Evolutionary conservation across 2,329 filamentous ascomycete genomes (phyloP), one percentile per base, ranked within the genome.

Genomic region (Penicillium janthinellum): DNA sequence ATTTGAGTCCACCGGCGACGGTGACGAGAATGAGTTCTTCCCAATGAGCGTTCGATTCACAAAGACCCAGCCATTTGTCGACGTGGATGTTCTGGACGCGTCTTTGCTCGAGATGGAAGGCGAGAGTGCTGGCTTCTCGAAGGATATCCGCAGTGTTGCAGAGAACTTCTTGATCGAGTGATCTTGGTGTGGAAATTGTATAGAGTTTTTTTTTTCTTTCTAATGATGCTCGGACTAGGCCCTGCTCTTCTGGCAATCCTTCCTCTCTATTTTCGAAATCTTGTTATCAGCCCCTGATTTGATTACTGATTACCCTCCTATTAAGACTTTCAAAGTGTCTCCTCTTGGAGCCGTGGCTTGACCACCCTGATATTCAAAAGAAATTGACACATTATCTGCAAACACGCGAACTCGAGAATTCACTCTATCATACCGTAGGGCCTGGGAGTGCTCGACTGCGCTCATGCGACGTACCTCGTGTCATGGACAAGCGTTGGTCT

Each of bases 1-100:
- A 76, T 98, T 99, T 67, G 95, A 98, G 78, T 92, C 92, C 1
- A 88, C 91, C 11, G 86, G 88, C 57, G 91, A 93, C 67, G 86
- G 88, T 57, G 91, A 94, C 68, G 95, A 98, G 74, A 89, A 91
- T 58, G 93, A 97, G 70, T 98, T 98, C 81, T 99, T 99, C 87
- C 95, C 95, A 1, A 98, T 99, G 93, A 89, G 86, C 56, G 88
- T 98, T 61, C 86, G 88, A 56, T 99, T 99, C 79, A 88, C 86
- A 64, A 97, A 96, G 84, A 85, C 87, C 44, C 86, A 84, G 59
- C 94, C 95, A 31, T 96, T 91, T 76, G 85, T 98, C 53, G 92
- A 97, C 70, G 91, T 99, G 64, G 92, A 97, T 80, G 94, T 98
- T 50, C 71, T 70, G 31, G 68, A 71, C 52, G 77, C 78, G 22